phyloP scores from a whole-genome alignment of 2,329 filamentous ascomycete species.

The Exophiala calicioides region DNA sequence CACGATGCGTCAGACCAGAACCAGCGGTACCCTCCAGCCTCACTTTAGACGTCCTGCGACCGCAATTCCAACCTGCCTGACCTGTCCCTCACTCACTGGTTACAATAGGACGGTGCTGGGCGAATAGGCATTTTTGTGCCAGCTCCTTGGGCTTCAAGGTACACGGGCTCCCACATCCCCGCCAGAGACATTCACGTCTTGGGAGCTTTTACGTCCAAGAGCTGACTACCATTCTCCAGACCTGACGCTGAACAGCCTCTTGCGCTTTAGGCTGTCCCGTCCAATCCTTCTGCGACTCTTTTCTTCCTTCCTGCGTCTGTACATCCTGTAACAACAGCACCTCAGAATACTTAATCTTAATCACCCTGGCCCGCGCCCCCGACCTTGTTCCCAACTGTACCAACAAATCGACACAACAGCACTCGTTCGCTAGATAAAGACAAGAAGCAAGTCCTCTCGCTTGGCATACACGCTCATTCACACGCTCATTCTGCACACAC shows the following conservation, averaged over 20 bases:
- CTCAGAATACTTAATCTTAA: constrained; percentile 17
- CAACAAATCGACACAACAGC: constrained; percentile 19
- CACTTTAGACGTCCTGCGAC: constrained; percentile 29
- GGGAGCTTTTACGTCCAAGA: constrained; percentile 9
- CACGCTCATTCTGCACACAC: too few relatives aligned
- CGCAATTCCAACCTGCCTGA: constrained; percentile 25
- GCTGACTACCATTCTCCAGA: constrained; percentile 25
- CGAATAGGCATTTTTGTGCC: constrained; percentile 28
- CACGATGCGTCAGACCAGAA: constrained; percentile 29
- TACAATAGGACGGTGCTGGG: constrained; percentile 30
- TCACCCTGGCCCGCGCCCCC: constrained; percentile 14
- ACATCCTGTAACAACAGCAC: constrained; percentile 27
- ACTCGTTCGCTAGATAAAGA: background rate
- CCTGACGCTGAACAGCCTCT: constrained; percentile 15
- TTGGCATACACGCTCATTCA: background rate
- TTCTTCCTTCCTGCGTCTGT: constrained; percentile 15
- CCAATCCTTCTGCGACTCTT: constrained; percentile 13
- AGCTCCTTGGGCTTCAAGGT: constrained; percentile 13
- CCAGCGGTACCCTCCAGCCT: constrained; percentile 27
- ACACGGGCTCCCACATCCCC: constrained; percentile 10
- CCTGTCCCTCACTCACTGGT: constrained; percentile 29
- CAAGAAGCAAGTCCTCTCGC: background rate
- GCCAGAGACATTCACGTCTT: constrained; percentile 21
- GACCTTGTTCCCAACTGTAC: constrained; percentile 17
- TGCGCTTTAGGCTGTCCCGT: constrained; percentile 12